Evolutionary conservation across 371 early-diverging fungal species (phyloP).

Genomic region (Chytridiales sp.): DNA sequence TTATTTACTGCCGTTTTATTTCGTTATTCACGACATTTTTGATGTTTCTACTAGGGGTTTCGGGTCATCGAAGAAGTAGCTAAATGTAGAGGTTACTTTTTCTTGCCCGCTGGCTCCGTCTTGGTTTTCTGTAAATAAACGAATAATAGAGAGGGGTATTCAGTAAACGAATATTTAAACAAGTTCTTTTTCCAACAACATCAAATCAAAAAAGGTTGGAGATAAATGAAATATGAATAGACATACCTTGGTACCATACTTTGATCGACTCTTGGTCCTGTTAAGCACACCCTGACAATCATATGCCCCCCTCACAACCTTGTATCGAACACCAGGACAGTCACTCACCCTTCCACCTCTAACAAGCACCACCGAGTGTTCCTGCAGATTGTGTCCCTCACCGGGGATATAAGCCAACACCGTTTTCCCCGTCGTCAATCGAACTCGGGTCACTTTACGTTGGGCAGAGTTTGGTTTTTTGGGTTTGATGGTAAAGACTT

Average conservation of each 20-base stretch:
- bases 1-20: slow-evolving; percentile 10
- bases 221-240: too few species aligned
- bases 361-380: slow-evolving; percentile 93
- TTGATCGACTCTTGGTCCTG: slow-evolving; percentile 80
- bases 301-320: slow-evolving; percentile 87
- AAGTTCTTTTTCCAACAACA: too few species aligned
- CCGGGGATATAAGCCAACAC: slow-evolving; percentile 96
- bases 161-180: too few species aligned
- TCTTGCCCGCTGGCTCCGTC: too few species aligned
- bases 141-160: too few species aligned
- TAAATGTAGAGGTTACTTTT: neutral
- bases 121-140: too few species aligned
- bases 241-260: slow-evolving; percentile 83
- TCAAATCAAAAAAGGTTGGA: too few species aligned
- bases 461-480: slow-evolving; percentile 93
- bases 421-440: slow-evolving; percentile 80
- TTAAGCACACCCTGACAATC: slow-evolving; percentile 94
- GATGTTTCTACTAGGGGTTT: slow-evolving; percentile 9
- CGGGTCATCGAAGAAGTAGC: slow-evolving; percentile 22
- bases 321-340: slow-evolving; percentile 96
- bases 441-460: slow-evolving; percentile 83
- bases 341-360: slow-evolving; percentile 93
- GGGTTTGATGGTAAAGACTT: slow-evolving; percentile 91
- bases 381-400: slow-evolving; percentile 97
- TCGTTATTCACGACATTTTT: neutral